Evolutionary conservation across 495 filamentous ascomycete species (phyloP), one percentile per base, ranked within the genome.

Genomic region (Neurospora tetrasperma): DNA sequence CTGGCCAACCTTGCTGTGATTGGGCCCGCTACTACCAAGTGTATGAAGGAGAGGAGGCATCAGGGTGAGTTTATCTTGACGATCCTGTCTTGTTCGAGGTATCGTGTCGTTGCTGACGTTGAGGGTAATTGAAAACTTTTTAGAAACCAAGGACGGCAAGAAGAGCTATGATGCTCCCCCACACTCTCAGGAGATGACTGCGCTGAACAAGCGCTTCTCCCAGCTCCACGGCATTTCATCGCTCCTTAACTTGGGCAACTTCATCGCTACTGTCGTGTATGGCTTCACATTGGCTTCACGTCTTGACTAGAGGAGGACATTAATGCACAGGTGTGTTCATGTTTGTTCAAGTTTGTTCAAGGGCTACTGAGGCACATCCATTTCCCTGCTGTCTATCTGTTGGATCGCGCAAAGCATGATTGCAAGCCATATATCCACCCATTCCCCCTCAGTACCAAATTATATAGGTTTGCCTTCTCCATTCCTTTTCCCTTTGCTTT

Each of bases 111-210:
- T 11, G 41, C 23, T 38, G 27, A 48, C 23, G 42, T 54, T 59
- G 27, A 11, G 11, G 23, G 46, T 38, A 54, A 43, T 5, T 23
- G 38, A 73, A 74, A 80, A 69, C 42, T 66, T 11, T 11, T 43
- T 69, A 85, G 82, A 84, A 72, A 79, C 74, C 66, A 84, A 85
- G 72, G 95, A 97, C 79, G 92, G 93, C 71, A 97, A 96, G 86
- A 90, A 89, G 79, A 90, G 88, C 80, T 90, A 93, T 74, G 94
- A 97, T 71, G 80, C 84, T 35, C 85, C 87, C 18, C 89, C 92
- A 42, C 91, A 94, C 75, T 93, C 90, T 7, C 86, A 90, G 79
- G 92, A 92, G 83, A 97, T 97, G 94, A 74, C 85, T 73, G 85
- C 84, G 38, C 79, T 98, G 78, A 98, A 97, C 83, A 91, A 88